phyloP scores from a whole-genome alignment of 306 rosid species.

The Canavalia gladiata region DNA sequence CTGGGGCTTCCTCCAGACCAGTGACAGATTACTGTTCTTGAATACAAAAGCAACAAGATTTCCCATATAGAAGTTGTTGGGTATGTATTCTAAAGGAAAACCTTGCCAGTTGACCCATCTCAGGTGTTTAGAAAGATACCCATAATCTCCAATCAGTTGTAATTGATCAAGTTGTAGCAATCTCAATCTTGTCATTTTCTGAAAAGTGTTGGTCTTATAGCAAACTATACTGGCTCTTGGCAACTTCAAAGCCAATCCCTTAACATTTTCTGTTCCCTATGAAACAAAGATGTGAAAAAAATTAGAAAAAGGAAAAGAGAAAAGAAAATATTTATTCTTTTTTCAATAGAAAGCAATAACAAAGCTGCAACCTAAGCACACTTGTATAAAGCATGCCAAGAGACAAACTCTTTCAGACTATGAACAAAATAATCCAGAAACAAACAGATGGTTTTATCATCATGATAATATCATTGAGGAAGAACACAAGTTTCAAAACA shows the following conservation, averaged over 20 bases:
- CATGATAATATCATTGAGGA: neutral
- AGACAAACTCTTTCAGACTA: neutral
- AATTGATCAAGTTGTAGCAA: slow-evolving; percentile 52
- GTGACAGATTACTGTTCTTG: slow-evolving; percentile 40
- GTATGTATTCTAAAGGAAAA: slow-evolving; percentile 42
- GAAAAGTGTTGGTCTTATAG: slow-evolving; percentile 45
- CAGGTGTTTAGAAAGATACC: slow-evolving; percentile 39
- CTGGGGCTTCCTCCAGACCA: slow-evolving; percentile 25
- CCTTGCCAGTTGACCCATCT: slow-evolving; percentile 57
- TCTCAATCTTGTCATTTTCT: slow-evolving; percentile 52
- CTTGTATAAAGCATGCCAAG: neutral
- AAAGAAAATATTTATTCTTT: neutral
- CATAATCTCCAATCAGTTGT: slow-evolving; percentile 41
- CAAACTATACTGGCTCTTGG: neutral
- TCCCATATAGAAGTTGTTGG: slow-evolving; percentile 33
- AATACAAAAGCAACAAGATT: slow-evolving; percentile 51
- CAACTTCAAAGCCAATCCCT: slow-evolving; percentile 35
- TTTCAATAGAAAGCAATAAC: neutral
- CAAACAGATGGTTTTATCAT: neutral
- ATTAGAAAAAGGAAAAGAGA: neutral
- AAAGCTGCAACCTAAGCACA: neutral
- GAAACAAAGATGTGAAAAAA: neutral
- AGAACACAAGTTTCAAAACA: neutral
- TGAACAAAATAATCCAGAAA: no score
- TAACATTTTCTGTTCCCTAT: slow-evolving; percentile 40